Conservation (phyloP, 495 filamentous ascomycete genomes). For the Niebla homalea region DNA sequence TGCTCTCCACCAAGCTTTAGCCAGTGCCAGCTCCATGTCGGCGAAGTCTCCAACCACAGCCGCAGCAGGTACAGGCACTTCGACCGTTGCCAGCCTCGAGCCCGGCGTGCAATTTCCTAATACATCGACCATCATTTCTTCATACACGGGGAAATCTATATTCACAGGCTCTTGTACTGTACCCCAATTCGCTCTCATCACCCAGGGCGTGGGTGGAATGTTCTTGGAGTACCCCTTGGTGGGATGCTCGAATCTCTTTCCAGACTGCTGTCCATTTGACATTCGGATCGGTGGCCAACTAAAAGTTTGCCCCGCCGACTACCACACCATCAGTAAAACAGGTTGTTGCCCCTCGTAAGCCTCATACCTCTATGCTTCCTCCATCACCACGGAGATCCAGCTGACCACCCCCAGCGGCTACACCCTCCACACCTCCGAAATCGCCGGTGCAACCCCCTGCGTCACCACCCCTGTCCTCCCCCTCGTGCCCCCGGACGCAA, state of each 20-base stretch:
- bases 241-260: conserved; percentile 14
- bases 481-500: conserved; percentile 4
- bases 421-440: conserved; percentile 14
- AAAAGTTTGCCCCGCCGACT: conserved; percentile 17
- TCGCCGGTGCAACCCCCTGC: conserved; percentile 18
- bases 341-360: conserved; percentile 22
- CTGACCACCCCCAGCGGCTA: conserved; percentile 17
- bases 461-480: conserved; percentile 9
- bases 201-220: conserved; percentile 2
- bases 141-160: conserved; percentile 12
- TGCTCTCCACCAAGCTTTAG: background rate
- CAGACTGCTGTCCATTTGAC: conserved; percentile 18
- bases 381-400: background rate
- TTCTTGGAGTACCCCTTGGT: conserved; percentile 18
- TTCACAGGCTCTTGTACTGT: conserved; percentile 17
- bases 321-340: conserved; percentile 10
- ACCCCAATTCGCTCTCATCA: conserved; percentile 12
- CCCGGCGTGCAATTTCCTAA: conserved; percentile 6
- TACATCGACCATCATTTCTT: conserved; percentile 12
- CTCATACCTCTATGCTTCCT: background rate
- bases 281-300: conserved; percentile 8
- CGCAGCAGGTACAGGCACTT: background rate
- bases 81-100: conserved; percentile 1
- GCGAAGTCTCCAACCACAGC: background rate
- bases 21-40: background rate